Percentiles rank a stretch among this genome's conserved stretches.
Evolutionary conservation across 768 basidiomycete species (phyloP).

Genomic region (Suillus luteus): DNA sequence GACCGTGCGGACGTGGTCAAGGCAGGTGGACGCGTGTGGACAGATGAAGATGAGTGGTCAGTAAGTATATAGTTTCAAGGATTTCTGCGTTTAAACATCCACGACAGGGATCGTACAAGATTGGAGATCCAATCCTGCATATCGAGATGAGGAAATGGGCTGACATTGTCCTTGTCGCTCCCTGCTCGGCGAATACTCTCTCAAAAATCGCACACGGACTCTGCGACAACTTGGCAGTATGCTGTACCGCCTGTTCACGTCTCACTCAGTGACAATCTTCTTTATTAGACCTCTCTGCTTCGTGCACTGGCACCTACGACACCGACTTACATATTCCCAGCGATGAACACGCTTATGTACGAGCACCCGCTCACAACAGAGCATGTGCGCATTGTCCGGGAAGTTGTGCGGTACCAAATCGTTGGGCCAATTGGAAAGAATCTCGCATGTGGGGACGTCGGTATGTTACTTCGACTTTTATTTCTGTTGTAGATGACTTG

Average conservation of each 20-base stretch:
- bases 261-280: not conserved
- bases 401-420: conserved; percentile 78
- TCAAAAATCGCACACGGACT: conserved; percentile 87
- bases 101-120: conserved; percentile 63
- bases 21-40: conserved; percentile 73
- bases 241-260: not conserved
- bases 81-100: not conserved
- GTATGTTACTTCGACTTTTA: conserved; percentile 43
- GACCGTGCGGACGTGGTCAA: conserved; percentile 49
- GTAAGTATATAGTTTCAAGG: conserved; percentile 47
- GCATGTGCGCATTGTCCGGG: conserved; percentile 74
- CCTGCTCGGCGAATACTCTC: conserved; percentile 96
- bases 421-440: conserved; percentile 86
- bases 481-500: not conserved
- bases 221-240: conserved; percentile 89
- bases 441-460: conserved; percentile 91
- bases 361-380: conserved; percentile 88
- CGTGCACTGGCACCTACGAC: conserved; percentile 83
- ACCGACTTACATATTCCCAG: conserved; percentile 90
- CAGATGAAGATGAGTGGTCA: conserved; percentile 90
- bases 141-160: conserved; percentile 96
- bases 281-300: conserved; percentile 68
- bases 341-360: conserved; percentile 99
- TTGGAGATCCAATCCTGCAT: conserved; percentile 93
- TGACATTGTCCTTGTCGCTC: conserved; percentile 91